Conservation (phyloP, 345 rosid genomes). For the Salix purpurea region DNA sequence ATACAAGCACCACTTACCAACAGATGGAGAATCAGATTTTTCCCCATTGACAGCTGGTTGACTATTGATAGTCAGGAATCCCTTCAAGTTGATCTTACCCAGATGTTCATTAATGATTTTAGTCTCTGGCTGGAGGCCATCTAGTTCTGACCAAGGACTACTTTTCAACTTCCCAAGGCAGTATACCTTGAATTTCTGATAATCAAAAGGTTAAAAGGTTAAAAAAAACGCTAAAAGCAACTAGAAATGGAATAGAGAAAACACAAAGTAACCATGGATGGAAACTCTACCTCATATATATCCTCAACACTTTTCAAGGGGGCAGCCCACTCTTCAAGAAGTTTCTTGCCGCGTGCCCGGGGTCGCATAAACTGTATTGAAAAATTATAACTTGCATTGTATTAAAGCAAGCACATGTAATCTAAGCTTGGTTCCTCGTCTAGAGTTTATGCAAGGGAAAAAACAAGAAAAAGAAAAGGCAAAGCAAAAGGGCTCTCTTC, state of each 20-base stretch:
- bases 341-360: constrained; percentile 83
- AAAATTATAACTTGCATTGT: constrained; percentile 12
- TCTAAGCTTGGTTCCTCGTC: not conserved
- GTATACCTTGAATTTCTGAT: constrained; percentile 75
- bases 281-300: constrained; percentile 60
- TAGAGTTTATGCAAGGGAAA: not conserved
- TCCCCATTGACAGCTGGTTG: constrained; percentile 93
- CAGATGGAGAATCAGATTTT: constrained; percentile 69
- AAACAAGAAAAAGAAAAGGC: not conserved
- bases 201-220: constrained; percentile 6
- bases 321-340: constrained; percentile 78
- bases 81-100: constrained; percentile 75
- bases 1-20: constrained; percentile 45
- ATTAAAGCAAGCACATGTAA: not conserved
- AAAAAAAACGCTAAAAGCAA: not conserved
- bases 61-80: constrained; percentile 92
- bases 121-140: constrained; percentile 92
- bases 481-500: not conserved
- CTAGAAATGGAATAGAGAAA: constrained; percentile 1
- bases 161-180: constrained; percentile 79
- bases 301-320: constrained; percentile 69
- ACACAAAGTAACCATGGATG: not conserved
- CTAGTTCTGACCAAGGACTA: constrained; percentile 96
- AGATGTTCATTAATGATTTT: constrained; percentile 81
- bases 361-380: constrained; percentile 67